Evolutionary conservation across 768 basidiomycete genomes (phyloP), one percentile per base, ranked within the genome.

Genomic region (Russula foetens): DNA sequence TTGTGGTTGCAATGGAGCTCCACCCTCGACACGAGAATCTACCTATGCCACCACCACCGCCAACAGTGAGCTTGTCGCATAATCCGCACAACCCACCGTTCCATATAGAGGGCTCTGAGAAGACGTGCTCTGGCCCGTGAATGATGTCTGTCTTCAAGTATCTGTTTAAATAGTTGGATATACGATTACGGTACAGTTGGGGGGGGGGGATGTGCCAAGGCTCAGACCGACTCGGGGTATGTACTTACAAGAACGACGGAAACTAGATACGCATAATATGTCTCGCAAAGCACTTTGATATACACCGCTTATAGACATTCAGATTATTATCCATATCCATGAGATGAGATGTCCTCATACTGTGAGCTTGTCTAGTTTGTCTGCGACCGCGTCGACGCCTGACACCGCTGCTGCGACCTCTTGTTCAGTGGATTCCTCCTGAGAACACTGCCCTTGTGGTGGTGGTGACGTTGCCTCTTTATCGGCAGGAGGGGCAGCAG

Each of bases 1-100:
- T 88, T 62, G 76, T 92, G 65, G 63, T 88, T 47, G 74, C 76
- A 41, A 85, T 90, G 84, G 90, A 92, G 68, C 67, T 91, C 21
- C 78, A 79, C 26, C 63, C 70, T 21, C 65, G 70, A 58, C 79
- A 75, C 26, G 79, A 75, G 64, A 67, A 75, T 23, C 71, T 69
- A 43, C 59, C 75, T 7, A 61, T 70, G 14, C 64, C 69, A 44
- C 59, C 75, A 5, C 60, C 71, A 15, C 64, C 73, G 21, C 58
- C 70, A 23, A 67, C 68, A 31, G 38, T 41, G 19, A 63, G 26
- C 4, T 31, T 45, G n/a, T 60, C 48, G 11, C 56, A 60, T 38
- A 24, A 26, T 24, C 51, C 51, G 17, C 60, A 60, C 33, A 21
- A 11, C 19, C 26, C 52, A 9, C 53, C 50, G 3, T 21, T 47